A percentile compares a stretch with the other conserved stretches of the same genome.
These are phyloP conservation scores for Trichophyton rubrum DNA, from an alignment of 2,329 filamentous ascomycete genomes.

Conservation along the genomic window DNA sequence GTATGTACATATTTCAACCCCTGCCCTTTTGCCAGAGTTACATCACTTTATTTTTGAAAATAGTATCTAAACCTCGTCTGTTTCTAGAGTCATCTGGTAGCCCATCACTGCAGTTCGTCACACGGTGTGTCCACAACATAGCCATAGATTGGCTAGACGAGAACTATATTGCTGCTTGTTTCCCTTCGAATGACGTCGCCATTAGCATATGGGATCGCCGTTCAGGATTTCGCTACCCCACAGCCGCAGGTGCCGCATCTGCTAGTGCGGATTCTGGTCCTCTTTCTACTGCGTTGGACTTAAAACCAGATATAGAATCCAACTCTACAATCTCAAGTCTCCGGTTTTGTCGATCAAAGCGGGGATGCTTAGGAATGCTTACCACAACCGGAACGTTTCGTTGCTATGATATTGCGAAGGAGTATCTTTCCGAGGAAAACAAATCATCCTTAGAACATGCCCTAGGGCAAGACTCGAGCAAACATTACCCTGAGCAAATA, in stretches of 20 bases:
- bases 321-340: constrained; percentile 49
- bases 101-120: constrained; percentile 39
- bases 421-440: constrained; percentile 32
- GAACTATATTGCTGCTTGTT: constrained; percentile 51
- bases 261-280: constrained; percentile 23
- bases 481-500: constrained; percentile 31
- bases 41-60: neutral
- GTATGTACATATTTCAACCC: constrained; percentile 23
- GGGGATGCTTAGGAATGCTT: constrained; percentile 46
- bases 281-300: constrained; percentile 44
- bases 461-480: constrained; percentile 29
- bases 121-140: constrained; percentile 51
- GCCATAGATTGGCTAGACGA: constrained; percentile 52
- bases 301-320: constrained; percentile 42
- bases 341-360: constrained; percentile 46
- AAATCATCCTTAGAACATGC: constrained; percentile 29
- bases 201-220: constrained; percentile 53
- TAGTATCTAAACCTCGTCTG: neutral
- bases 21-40: constrained; percentile 1
- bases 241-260: constrained; percentile 24
- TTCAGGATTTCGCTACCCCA: constrained; percentile 29
- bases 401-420: constrained; percentile 42
- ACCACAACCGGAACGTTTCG: constrained; percentile 49
- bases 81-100: constrained; percentile 26
- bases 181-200: constrained; percentile 42